phyloP scores from a whole-genome alignment of 768 basidiomycete genomes.

The Suillus weaverae region DNA sequence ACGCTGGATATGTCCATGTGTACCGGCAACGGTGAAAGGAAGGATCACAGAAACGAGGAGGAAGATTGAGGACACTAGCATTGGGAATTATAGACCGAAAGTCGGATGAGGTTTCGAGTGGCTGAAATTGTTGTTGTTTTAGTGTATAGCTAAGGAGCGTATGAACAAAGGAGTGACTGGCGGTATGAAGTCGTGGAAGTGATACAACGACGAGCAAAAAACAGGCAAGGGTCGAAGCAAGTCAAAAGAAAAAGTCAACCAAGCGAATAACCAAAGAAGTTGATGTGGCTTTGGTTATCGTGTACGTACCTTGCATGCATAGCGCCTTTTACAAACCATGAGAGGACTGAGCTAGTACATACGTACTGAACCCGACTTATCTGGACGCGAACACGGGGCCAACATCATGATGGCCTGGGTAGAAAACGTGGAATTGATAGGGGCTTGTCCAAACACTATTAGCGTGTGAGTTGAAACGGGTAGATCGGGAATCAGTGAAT shows the following conservation, averaged over 20 bases:
- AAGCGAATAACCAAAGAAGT: background rate
- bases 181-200: background rate
- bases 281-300: background rate
- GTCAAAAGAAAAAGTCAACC: background rate
- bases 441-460: background rate
- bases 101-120: background rate
- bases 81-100: background rate
- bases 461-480: too few relatives aligned
- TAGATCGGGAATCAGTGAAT: background rate
- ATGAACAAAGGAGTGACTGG: background rate
- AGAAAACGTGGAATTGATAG: background rate
- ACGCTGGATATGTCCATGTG: constrained; percentile 20
- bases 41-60: constrained; percentile 36
- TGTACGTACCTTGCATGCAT: constrained; percentile 1
- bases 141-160: background rate
- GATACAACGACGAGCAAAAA: background rate
- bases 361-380: background rate
- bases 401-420: background rate
- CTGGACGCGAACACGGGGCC: background rate
- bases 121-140: background rate
- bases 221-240: background rate
- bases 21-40: constrained; percentile 33
- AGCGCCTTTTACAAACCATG: background rate
- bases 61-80: constrained; percentile 32
- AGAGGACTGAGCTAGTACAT: background rate